These are phyloP conservation scores for Salicornia ramosissima DNA, from an alignment of 148 eudicot species.

Conservation along the genomic window DNA sequence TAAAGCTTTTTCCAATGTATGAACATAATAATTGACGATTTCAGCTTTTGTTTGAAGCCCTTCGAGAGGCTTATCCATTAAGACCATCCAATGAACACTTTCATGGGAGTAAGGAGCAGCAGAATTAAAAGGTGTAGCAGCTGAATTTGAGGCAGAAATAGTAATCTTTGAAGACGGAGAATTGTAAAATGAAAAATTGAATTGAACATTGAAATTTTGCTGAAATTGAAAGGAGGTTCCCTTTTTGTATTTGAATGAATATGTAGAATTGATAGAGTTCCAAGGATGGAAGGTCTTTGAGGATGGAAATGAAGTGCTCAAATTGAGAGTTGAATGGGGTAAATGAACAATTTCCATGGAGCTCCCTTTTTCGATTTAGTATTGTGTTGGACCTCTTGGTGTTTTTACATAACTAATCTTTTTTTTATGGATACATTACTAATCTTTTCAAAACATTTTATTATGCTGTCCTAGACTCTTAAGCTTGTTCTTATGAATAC, in stretches of 20 bases:
- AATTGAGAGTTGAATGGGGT: not conserved
- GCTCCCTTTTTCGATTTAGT: too few relatives aligned
- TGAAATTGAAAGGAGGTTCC: not conserved
- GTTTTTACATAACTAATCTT: too few relatives aligned
- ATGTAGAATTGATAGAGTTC: not conserved
- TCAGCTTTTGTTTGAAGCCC: slow-evolving; percentile 34
- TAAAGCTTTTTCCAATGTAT: slow-evolving; percentile 43
- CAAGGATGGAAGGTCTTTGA: not conserved
- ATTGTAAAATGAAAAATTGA: not conserved
- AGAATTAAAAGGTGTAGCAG: not conserved
- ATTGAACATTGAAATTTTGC: not conserved
- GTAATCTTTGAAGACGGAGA: not conserved
- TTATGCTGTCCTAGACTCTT: too few relatives aligned
- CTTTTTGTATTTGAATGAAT: not conserved
- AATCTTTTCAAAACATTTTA: too few relatives aligned
- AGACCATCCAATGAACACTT: slow-evolving; percentile 57
- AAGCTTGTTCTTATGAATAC: too few relatives aligned
- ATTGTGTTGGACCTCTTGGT: too few relatives aligned
- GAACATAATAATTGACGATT: slow-evolving; percentile 55
- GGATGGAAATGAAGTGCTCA: not conserved
- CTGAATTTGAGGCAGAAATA: not conserved
- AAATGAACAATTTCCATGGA: slow-evolving; percentile 16
- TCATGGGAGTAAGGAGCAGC: slow-evolving; percentile 1
- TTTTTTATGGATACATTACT: too few relatives aligned
- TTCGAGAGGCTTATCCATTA: slow-evolving; percentile 43